phyloP scores from a whole-genome alignment of 352 stramenopile species.

The Globisporangium okanoganense region DNA sequence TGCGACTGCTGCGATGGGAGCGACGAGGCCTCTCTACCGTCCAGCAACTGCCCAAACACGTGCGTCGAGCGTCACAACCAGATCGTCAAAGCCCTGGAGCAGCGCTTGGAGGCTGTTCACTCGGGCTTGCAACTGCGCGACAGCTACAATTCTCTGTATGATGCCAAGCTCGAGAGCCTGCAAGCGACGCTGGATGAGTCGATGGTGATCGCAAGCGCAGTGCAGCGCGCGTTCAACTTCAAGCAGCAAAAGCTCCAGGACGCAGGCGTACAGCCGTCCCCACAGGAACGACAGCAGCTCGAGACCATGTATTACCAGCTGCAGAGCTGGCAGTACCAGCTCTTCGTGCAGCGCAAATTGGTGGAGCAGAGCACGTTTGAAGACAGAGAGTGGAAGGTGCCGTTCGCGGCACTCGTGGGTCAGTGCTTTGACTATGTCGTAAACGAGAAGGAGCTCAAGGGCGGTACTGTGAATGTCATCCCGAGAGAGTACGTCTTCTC shows the following conservation, averaged over 20 bases:
- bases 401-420: constrained; percentile 56
- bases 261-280: constrained; percentile 12
- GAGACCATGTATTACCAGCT: constrained; percentile 47
- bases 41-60: constrained; percentile 30
- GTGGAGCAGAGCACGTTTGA: constrained; percentile 43
- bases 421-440: constrained; percentile 63
- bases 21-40: constrained; percentile 63
- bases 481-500: constrained; percentile 58
- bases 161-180: constrained; percentile 24
- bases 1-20: constrained; percentile 98
- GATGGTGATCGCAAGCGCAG: constrained; percentile 4
- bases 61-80: constrained; percentile 27
- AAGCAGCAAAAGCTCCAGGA: constrained; percentile 23
- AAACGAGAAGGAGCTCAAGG: constrained; percentile 72
- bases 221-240: constrained; percentile 29
- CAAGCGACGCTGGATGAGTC: constrained; percentile 24
- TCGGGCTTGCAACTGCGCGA: constrained; percentile 20
- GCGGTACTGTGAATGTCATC: constrained; percentile 71
- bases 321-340: constrained; percentile 38
- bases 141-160: constrained; percentile 21
- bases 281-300: constrained; percentile 32
- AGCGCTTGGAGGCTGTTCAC: constrained; percentile 22
- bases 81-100: constrained; percentile 18
- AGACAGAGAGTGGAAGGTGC: constrained; percentile 28
- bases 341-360: constrained; percentile 51